Conservation (phyloP, 1,284 basidiomycete species). For the Volvariella volvacea region DNA sequence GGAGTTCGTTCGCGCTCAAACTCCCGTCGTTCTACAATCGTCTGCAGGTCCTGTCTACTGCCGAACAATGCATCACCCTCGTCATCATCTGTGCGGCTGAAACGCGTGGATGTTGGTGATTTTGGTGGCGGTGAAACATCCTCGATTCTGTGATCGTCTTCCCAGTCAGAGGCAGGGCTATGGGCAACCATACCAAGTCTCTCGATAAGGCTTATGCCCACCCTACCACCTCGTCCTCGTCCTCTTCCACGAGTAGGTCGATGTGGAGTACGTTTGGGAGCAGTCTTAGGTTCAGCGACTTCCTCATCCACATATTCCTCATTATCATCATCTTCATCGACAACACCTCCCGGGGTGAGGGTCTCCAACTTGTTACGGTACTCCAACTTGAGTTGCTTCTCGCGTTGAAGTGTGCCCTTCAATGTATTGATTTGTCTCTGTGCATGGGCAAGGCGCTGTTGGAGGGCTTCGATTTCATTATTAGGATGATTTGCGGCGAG, state of each 20-base stretch:
- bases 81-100: conserved; percentile 34
- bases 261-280: conserved; percentile 14
- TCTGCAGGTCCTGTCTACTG: conserved; percentile 5
- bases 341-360: conserved; percentile 27
- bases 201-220: conserved; percentile 53
- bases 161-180: conserved; percentile 47
- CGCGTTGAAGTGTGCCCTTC: conserved; percentile 68
- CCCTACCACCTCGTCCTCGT: conserved; percentile 35
- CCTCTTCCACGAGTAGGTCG: conserved; percentile 41
- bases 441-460: conserved; percentile 75
- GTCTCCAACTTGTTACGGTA: conserved; percentile 5
- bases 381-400: conserved; percentile 67
- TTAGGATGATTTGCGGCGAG: conserved; percentile 64
- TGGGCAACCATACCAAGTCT: conserved; percentile 52
- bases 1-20: conserved; percentile 21
- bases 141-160: conserved; percentile 37
- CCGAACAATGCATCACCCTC: conserved; percentile 36
- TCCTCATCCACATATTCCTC: conserved; percentile 36
- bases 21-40: conserved; percentile 10
- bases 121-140: conserved; percentile 44
- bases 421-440: conserved; percentile 77
- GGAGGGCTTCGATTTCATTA: conserved; percentile 74
- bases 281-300: conserved; percentile 16
- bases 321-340: conserved; percentile 41
- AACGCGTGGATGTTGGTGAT: conserved; percentile 41